Evolutionary conservation across 495 filamentous ascomycete genomes (phyloP), one percentile per base, ranked within the genome.

Genomic region (Trichoderma gamsii): DNA sequence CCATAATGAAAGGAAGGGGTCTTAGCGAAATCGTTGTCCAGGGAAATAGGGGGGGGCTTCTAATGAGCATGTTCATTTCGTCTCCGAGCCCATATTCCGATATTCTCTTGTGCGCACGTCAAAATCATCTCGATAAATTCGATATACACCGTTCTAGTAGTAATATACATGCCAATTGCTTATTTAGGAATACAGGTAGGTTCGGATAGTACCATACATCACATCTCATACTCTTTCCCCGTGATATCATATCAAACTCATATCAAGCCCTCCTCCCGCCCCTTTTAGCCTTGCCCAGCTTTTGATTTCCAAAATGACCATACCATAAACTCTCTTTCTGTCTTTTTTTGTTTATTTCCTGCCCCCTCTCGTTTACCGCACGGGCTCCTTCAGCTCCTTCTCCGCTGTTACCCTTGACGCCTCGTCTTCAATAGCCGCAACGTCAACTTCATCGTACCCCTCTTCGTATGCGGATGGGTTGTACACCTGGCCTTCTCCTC

Each of bases 401-500:
- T 21, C 49, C 12, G 44, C 3, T 49, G 44, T 16, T 16, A n/a
- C 13, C 12, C 44, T 15, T 49, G 44, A n/a, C 21, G 49, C 49
- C 16, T 65, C 35, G 1, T 41, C 63, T 65, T n/a, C 32, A 21
- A 13, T 13, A 41, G 63, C 32, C 7, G 59, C 29, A 23, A 15
- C 59, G 4, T 23, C 63, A 13, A 32, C 43, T 27, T 44, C 65
- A 4, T 66, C 67, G 27, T 46, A 66, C 18, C 71, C 71, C 23
- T 77, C 74, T 63, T 81, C 80, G 25, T 77, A 80, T 52, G 77
- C 70, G 21, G 41, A 67, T 27, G 84, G 86, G 13, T 69, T 76
- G 72, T 84, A 90, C 59, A 82, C 78, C 25, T 72, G 75, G 4
- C 79, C 82, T 1, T 65, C 63, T 1, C 79, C 68, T 27, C 79